Percentiles rank a stretch among this genome's conserved stretches.
Conservation (phyloP, 2,329 filamentous ascomycete genomes). For the Botryotinia convoluta region DNA sequence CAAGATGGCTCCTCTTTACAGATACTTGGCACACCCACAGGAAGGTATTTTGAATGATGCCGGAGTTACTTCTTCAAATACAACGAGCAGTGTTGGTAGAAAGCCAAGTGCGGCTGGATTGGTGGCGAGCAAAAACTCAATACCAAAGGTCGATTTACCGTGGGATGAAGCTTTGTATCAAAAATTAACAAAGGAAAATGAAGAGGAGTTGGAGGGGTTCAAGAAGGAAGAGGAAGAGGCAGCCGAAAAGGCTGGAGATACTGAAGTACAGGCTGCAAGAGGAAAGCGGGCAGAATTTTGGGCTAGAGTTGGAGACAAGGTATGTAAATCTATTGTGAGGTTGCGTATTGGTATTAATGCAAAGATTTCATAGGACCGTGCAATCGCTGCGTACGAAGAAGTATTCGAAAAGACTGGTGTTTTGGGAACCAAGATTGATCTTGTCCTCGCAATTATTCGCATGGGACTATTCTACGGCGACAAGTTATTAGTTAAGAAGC, state of each 20-base stretch:
- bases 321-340: constrained; percentile 40
- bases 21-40: constrained; percentile 76
- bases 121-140: constrained; percentile 68
- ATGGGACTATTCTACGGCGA: constrained; percentile 96
- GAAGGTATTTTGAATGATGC: constrained; percentile 57
- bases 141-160: constrained; percentile 65
- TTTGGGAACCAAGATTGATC: constrained; percentile 93
- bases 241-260: constrained; percentile 92
- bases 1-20: constrained; percentile 86
- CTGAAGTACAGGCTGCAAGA: constrained; percentile 86
- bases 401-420: constrained; percentile 97
- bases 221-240: constrained; percentile 92
- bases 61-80: constrained; percentile 46
- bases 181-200: constrained; percentile 72
- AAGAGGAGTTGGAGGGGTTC: constrained; percentile 70
- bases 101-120: constrained; percentile 72
- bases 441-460: constrained; percentile 93
- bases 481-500: constrained; percentile 88
- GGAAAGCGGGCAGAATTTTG: constrained; percentile 96
- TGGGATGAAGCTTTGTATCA: constrained; percentile 93
- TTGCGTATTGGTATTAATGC: constrained; percentile 25
- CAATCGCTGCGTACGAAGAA: constrained; percentile 86
- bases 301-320: constrained; percentile 95
- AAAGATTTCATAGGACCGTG: constrained; percentile 69
- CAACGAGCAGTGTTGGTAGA: constrained; percentile 54